phyloP scores from a whole-genome alignment of 148 eudicot species.

The Rhododendron molle region DNA sequence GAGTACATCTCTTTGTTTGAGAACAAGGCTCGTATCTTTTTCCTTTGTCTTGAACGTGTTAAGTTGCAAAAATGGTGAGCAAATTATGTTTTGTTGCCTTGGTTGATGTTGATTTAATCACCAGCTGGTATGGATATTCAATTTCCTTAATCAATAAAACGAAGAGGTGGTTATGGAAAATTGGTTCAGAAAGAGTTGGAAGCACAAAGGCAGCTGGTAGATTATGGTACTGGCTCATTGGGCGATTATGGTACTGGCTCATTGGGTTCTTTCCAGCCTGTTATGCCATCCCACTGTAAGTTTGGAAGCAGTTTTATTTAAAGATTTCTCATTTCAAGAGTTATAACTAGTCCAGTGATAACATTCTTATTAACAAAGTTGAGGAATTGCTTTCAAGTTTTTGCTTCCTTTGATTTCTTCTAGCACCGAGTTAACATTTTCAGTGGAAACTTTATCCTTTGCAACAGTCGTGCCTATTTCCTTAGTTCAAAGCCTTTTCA shows the following conservation, averaged over 20 bases:
- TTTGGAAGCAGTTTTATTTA: constrained; percentile 12
- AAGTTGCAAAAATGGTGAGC: not conserved
- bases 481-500: not conserved
- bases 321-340: not conserved
- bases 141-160: constrained; percentile 64
- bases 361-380: not conserved
- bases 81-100: not conserved
- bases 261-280: constrained; percentile 69
- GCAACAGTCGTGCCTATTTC: not conserved
- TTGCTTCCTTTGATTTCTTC: not conserved
- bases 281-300: constrained; percentile 68
- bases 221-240: constrained; percentile 43
- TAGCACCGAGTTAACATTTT: not conserved
- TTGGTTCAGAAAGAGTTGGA: constrained; percentile 91
- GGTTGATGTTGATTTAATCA: not conserved
- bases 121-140: not conserved
- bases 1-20: not conserved
- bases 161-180: constrained; percentile 98
- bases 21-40: not conserved
- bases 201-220: constrained; percentile 86
- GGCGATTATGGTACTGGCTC: constrained; percentile 61
- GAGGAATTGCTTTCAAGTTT: not conserved
- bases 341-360: not conserved
- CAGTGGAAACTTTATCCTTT: not conserved
- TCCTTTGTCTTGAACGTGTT: not conserved